These are phyloP conservation scores for Multifurca ochricompacta DNA, from an alignment of 768 basidiomycete species.

Conservation along the genomic window DNA sequence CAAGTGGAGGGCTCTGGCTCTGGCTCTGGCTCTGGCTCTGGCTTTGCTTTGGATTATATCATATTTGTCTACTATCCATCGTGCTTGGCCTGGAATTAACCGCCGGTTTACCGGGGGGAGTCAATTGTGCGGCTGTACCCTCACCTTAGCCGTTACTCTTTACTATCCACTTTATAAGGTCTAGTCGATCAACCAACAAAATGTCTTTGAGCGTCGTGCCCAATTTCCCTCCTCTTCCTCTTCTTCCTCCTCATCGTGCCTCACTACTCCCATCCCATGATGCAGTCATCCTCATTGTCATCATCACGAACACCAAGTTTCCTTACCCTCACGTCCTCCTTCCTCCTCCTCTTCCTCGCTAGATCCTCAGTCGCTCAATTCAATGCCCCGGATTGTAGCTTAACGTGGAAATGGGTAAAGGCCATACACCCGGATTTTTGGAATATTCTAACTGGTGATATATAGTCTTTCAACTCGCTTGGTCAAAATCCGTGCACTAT, in stretches of 20 bases:
- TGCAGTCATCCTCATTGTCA: too few species aligned
- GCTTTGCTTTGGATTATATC: too few species aligned
- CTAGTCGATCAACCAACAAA: too few species aligned
- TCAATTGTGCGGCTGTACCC: background rate
- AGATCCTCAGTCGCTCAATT: background rate
- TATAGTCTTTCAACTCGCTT: conserved; percentile 9
- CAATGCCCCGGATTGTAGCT: conserved; percentile 1
- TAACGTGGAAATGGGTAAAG: background rate
- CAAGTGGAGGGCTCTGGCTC: too few species aligned
- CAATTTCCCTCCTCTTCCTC: background rate
- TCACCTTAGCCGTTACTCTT: too few species aligned
- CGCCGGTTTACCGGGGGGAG: too few species aligned
- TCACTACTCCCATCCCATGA: too few species aligned
- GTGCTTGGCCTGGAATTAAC: too few species aligned
- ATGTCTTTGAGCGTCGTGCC: background rate
- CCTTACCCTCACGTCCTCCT: background rate
- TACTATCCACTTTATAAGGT: too few species aligned
- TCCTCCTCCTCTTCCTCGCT: background rate
- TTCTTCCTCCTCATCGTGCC: background rate
- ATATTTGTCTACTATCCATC: too few species aligned
- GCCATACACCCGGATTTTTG: background rate
- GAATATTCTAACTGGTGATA: too few species aligned
- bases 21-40: too few species aligned
- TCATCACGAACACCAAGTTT: background rate
- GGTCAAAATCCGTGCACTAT: conserved; percentile 6